These are phyloP conservation scores for Schizosaccharomyces versatilis DNA, from an alignment of 1,139 yeast species.

Conservation along the genomic window DNA sequence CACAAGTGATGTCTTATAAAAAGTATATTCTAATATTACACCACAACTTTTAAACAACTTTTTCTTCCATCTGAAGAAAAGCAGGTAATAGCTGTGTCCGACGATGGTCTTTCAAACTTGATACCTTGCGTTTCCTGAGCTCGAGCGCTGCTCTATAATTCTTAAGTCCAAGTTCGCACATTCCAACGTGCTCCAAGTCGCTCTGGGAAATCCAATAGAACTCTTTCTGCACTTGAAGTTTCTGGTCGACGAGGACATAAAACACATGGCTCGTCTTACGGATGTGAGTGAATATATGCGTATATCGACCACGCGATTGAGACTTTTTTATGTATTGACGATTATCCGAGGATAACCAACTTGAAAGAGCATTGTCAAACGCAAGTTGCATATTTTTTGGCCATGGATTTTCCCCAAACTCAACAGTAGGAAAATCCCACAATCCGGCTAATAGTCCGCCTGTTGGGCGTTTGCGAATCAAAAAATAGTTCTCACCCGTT, in stretches of 20 bases:
- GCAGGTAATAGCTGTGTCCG: not conserved
- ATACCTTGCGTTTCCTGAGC: not conserved
- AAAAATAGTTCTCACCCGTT: constrained; percentile 3
- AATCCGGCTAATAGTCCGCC: constrained; percentile 11
- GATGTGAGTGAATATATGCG: constrained; percentile 9
- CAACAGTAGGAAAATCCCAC: constrained; percentile 9
- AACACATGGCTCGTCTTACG: constrained; percentile 5
- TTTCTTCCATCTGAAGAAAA: no score
- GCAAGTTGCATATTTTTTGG: not conserved
- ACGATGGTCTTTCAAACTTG: not conserved
- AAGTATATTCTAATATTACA: no score
- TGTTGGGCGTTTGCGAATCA: constrained; percentile 7
- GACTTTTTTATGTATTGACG: not conserved
- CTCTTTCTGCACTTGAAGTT: not conserved
- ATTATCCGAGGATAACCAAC: not conserved
- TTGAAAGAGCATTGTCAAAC: not conserved
- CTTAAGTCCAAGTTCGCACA: constrained; percentile 1
- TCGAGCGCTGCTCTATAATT: not conserved
- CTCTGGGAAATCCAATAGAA: constrained; percentile 1
- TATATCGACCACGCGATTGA: not conserved
- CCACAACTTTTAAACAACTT: no score
- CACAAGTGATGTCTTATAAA: no score
- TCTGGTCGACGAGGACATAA: not conserved
- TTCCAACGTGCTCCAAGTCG: not conserved
- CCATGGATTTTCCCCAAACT: constrained; percentile 2